Evolutionary conservation across 352 stramenopile genomes (phyloP), one percentile per base, ranked within the genome.

Genomic region (Phytophthora pseudosyringae): DNA sequence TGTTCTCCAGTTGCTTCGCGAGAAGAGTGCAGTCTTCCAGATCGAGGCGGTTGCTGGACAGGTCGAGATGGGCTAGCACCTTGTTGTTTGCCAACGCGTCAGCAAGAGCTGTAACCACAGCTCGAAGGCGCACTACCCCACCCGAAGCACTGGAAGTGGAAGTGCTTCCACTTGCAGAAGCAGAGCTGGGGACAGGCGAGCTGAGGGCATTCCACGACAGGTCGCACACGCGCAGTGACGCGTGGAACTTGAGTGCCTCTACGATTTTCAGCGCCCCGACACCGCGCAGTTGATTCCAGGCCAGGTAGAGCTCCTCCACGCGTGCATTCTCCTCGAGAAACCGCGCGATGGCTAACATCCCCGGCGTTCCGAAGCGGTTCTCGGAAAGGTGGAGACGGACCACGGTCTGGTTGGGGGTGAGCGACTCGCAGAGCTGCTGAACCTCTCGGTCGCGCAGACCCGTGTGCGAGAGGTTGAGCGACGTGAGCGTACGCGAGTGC

Each of bases 31-130:
- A 91, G 59, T 91, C 85, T 36, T 84, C 67, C 13, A 78, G 35
- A 51, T 93, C 85, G 1, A 93, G 49, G 25, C 74, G 71, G 58
- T 93, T 91, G 74, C 87, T 93, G 16, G 81, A 86, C 15, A 93
- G 35, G 41, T 93, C 85, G 28, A 93, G 59, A 54, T 93, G 83
- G 4, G 53, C 58, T 0, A 93, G 71, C 29, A 91, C 72, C 25
- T 93, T 93, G 69, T 93, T 93, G 69, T 91, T 91, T 15, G 85
- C 74, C 6, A 93, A 66, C 18, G 85, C 73, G 36, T 90, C 78
- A 0, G 75, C 79, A 7, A 93, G 67, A 6, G 82, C 82, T 26
- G 73, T 70, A 3, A 90, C 70, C 21, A 91, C 73, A 1, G 80
- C 67, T 32, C 78, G 71, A 15, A 74, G 71, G 39, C 68, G 70